These are phyloP conservation scores for Hirsutella thompsonii DNA, from an alignment of 2,329 filamentous ascomycete genomes.

Conservation along the genomic window DNA sequence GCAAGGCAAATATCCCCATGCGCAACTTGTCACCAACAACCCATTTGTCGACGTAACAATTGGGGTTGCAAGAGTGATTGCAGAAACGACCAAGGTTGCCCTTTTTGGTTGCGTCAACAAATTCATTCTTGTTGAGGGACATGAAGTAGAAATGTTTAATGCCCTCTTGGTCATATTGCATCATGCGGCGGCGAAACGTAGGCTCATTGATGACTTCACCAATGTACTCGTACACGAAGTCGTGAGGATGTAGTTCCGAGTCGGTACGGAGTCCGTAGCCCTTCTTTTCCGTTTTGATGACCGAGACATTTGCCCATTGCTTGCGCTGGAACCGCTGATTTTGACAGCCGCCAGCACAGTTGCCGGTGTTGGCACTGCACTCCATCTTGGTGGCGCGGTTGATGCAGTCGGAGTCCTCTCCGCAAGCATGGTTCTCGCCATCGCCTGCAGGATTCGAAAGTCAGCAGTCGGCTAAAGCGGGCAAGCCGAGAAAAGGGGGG, in stretches of 20 bases:
- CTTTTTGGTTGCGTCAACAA: constrained; percentile 94
- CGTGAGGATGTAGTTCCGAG: constrained; percentile 60
- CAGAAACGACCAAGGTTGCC: constrained; percentile 94
- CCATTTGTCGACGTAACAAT: constrained; percentile 99
- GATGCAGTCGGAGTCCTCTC: constrained; percentile 95
- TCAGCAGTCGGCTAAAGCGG: background rate
- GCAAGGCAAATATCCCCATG: constrained; percentile 95
- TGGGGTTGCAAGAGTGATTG: constrained; percentile 98
- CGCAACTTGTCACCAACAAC: constrained; percentile 93
- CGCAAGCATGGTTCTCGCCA: constrained; percentile 71
- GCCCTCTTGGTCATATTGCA: constrained; percentile 87
- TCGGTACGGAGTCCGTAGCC: constrained; percentile 85
- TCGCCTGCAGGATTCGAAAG: constrained; percentile 26
- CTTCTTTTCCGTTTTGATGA: constrained; percentile 97
- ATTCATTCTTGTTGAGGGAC: constrained; percentile 92
- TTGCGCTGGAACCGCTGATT: constrained; percentile 91
- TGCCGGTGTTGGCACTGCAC: constrained; percentile 65
- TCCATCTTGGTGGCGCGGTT: constrained; percentile 98
- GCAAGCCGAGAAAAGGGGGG: background rate
- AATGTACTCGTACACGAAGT: constrained; percentile 97
- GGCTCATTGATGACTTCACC: constrained; percentile 94
- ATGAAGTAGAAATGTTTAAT: constrained; percentile 99
- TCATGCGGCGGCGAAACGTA: constrained; percentile 78
- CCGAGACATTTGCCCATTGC: constrained; percentile 80
- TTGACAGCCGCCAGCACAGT: constrained; percentile 77